These are phyloP conservation scores for Aspergillus sp. DNA, from an alignment of 2,329 filamentous ascomycete species.

Conservation along the genomic window DNA sequence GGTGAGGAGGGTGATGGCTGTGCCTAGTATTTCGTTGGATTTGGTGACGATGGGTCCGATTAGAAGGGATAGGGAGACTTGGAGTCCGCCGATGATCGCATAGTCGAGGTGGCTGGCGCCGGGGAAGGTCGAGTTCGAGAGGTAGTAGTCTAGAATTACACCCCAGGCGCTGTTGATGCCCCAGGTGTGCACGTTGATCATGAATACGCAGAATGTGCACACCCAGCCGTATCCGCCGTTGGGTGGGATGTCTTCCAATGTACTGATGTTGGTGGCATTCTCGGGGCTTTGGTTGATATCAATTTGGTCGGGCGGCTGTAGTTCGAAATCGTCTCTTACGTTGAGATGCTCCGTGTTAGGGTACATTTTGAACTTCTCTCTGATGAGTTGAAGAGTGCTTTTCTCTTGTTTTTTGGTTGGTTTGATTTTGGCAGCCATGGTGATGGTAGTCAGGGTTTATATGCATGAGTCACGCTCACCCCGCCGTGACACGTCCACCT, in stretches of 20 bases:
- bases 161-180: conserved; percentile 40
- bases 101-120: conserved; percentile 29
- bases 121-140: conserved; percentile 32
- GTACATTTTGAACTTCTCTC: neutral
- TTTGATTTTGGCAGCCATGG: no score
- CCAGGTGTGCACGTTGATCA: conserved; percentile 38
- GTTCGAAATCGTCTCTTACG: neutral
- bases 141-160: conserved; percentile 47
- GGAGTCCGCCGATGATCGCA: conserved; percentile 35
- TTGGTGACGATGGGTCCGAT: conserved; percentile 21
- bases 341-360: neutral
- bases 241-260: conserved; percentile 17
- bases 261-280: neutral
- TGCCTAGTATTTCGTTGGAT: neutral
- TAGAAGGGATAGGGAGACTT: conserved; percentile 29
- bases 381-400: no score
- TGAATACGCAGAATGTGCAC: conserved; percentile 24
- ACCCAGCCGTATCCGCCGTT: conserved; percentile 40
- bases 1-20: neutral
- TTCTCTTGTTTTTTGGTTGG: no score
- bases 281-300: neutral
- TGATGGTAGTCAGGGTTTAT: no score
- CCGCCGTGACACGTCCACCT: no score
- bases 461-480: no score
- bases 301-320: neutral